Evolutionary conservation across 2,329 filamentous ascomycete genomes (phyloP), one percentile per base, ranked within the genome.

Genomic region (Stagonosporopsis chrysanthemi): DNA sequence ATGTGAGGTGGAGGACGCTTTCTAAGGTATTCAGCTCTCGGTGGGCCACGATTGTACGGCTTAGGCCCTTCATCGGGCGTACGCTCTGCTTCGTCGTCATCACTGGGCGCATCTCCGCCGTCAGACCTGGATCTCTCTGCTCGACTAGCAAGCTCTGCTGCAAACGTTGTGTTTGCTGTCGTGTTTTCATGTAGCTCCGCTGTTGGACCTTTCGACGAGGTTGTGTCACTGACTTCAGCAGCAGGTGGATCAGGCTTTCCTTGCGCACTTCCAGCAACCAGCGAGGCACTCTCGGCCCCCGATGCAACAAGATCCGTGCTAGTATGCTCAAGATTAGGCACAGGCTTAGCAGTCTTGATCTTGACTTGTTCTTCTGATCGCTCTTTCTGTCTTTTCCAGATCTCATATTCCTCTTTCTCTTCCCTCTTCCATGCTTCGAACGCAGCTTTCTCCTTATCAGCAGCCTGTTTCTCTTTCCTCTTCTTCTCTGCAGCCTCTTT

Each of bases 341-440:
- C 22, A 6, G 19, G 3, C 2, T 36, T 35, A 12, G 35, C n/a
- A 15, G 51, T 26, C 8, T 51, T 38, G 12, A 50, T 39, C 12
- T 55, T 58, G 15, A 14, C 45, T 4, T 60, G 49, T 12, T 49
- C 48, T 12, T 54, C 43, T 3, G 28, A 14, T 29, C 39, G 28
- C n/a, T 46, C 47, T 50, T 56, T 62, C 26, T 58, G 52, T n/a
- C 49, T 67, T 53, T 68, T 68, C 66, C 67, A 69, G 2, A 60
- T 57, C 14, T 69, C 63, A 17, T 65, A 69, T 17, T 67, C 66
- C 0, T 52, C 62, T 29, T 65, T 69, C 15, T 68, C 65, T n/a
- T 69, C 64, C 56, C 72, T 75, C 50, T 72, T 75, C 64, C 74
- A 75, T 9, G 70, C 61, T 24, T 76, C 66, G 42, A 76, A 67